Evolutionary conservation across 306 rosid genomes (phyloP).

Genomic region (Fragaria nilgerrensis): DNA sequence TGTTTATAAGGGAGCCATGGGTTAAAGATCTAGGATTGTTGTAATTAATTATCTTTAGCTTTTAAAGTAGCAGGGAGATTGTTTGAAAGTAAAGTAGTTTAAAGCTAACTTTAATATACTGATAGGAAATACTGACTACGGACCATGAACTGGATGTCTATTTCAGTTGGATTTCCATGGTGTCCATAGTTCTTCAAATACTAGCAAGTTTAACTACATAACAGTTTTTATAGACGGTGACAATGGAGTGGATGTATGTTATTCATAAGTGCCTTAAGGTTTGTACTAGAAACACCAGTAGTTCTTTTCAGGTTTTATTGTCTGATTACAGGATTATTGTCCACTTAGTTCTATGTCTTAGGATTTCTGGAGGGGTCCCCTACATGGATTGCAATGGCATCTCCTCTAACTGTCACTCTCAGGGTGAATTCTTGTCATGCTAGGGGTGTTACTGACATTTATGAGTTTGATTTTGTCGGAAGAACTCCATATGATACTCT

Average conservation of each 20-base stretch:
- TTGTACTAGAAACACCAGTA: background rate
- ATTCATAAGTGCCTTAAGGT: background rate
- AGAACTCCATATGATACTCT: background rate
- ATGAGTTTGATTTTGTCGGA: background rate
- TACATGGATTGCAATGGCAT: slow-evolving; percentile 6
- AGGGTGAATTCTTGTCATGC: slow-evolving; percentile 9
- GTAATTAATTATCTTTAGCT: slow-evolving; percentile 7
- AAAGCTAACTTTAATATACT: background rate
- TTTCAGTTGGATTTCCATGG: background rate
- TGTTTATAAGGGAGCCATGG: slow-evolving; percentile 5
- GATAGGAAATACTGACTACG: background rate
- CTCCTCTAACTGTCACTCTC: slow-evolving; percentile 11
- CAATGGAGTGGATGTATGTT: background rate
- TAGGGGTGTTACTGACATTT: slow-evolving; percentile 8
- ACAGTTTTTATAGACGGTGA: background rate
- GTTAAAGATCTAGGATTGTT: slow-evolving; percentile 11
- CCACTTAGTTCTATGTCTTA: background rate
- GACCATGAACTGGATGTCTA: background rate
- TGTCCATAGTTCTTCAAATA: background rate
- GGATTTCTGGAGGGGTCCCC: slow-evolving; percentile 17
- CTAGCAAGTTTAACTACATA: background rate
- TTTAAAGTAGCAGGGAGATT: slow-evolving; percentile 10
- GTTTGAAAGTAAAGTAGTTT: background rate
- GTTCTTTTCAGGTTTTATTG: background rate
- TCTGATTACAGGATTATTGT: background rate